Evolutionary conservation across 2,329 filamentous ascomycete genomes (phyloP), one percentile per base, ranked within the genome.

Genomic region (Rutstroemia sp.): DNA sequence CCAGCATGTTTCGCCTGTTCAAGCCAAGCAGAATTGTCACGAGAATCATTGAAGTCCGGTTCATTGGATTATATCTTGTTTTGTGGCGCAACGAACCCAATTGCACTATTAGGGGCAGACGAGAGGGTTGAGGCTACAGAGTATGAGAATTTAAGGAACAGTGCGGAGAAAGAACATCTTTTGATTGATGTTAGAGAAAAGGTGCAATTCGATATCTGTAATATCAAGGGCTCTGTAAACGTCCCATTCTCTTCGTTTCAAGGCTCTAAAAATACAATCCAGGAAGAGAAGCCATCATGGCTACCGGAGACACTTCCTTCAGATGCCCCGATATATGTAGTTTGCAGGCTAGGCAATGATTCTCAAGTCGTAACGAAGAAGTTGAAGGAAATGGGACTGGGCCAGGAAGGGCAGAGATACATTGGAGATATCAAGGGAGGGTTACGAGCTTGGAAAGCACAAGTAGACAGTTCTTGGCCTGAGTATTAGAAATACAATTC

Each of bases 11-110:
- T 88, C 38, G 87, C 87, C 0, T 99, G 94, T 69, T 88, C 87
- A 0, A 73, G 78, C 0, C 71, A 77, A 8, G 78, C 81, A 0
- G 81, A 75, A 6, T 76, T 96, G 10, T 86, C 85, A 0, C 68
- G 82, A 7, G 76, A 84, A 10, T 79, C 78, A 7, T 72, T 96
- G 51, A 74, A 71, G 19, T 78, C 77, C 0, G 86, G 87, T 0
- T 84, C 81, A 5, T 75, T 92, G 48, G 89, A 96, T 68, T 97
- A 97, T 68, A 79, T 88, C 0, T 83, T 86, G 52, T 96, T 97
- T 68, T 97, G 92, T 67, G 91, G 92, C 4, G 77, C 82, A 0
- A 70, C 73, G 1, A 61, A 56, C 68, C 78, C 83, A 0, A 73
- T 86, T 17, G 72, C 75, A 9, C 60, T 87, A 3, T 76, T 96